A percentile compares a stretch with the other conserved stretches of the same genome.
phyloP scores from a whole-genome alignment of 495 filamentous ascomycete species.

The Apodospora peruviana region DNA sequence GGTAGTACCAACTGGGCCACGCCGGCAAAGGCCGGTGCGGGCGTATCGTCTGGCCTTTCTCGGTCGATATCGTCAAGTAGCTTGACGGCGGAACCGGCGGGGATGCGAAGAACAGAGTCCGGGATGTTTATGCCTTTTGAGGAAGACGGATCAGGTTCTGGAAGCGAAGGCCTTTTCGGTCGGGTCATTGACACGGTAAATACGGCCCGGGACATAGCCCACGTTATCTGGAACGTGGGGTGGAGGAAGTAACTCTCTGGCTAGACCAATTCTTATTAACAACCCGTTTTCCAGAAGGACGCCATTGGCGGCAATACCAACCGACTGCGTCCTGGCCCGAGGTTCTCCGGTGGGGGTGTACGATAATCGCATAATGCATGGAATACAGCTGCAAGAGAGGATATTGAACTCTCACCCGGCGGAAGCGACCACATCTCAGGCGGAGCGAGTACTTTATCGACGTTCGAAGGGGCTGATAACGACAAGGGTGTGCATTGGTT shows the following conservation, averaged over 20 bases:
- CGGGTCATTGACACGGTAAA: constrained; percentile 91
- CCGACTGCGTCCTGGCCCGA: constrained; percentile 24
- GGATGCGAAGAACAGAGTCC: constrained; percentile 65
- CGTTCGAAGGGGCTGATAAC: constrained; percentile 14
- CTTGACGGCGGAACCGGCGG: constrained; percentile 38
- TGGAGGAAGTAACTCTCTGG: constrained; percentile 63
- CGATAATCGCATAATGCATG: constrained; percentile 15
- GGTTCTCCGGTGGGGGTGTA: constrained; percentile 20
- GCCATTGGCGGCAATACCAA: constrained; percentile 18
- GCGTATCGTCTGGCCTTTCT: constrained; percentile 19
- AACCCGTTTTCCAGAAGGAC: constrained; percentile 31
- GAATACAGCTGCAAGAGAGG: not conserved
- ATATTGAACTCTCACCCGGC: not conserved
- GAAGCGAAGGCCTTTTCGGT: constrained; percentile 59
- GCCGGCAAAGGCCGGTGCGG: constrained; percentile 6
- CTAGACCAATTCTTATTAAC: constrained; percentile 29
- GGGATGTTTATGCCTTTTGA: constrained; percentile 87
- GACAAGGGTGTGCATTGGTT: constrained; percentile 28
- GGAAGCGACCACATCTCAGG: too few relatives aligned
- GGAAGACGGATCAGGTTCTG: constrained; percentile 56
- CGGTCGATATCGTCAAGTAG: constrained; percentile 31
- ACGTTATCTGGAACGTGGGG: constrained; percentile 97
- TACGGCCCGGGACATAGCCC: constrained; percentile 90
- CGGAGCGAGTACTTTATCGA: too few relatives aligned
- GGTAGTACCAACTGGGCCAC: constrained; percentile 30